Evolutionary conservation across 1,284 basidiomycete genomes (phyloP), one percentile per base, ranked within the genome.

Genomic region (Leccinum pachyderme): DNA sequence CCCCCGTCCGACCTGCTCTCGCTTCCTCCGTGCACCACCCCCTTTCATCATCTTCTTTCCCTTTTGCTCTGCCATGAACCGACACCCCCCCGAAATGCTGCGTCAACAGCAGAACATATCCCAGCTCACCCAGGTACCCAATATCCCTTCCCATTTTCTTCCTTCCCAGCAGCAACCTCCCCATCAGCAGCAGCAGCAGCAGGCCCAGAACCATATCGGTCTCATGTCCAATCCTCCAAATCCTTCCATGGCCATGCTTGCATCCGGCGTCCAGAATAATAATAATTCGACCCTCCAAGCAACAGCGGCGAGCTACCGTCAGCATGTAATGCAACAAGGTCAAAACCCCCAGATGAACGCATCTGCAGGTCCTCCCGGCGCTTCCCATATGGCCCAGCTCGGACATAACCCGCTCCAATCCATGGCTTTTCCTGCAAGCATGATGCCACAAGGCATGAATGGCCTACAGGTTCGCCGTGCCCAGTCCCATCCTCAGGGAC

Each of bases 401-500:
- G 69, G 64, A 51, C 71, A 72, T 55, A 68, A 64, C 56, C 69
- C 72, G 56, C 64, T 74, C 56, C 72, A 69, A 58, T 58, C 64
- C 61, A 74, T 78, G 67, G 64, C 62, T 52, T 81, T 80, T 63
- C 64, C 73, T 41, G 67, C 68, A 57, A 68, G 66, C 61, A 70
- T 73, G 64, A 74, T 80, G 61, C 72, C 66, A 54, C 68, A 66
- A 50, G 59, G 61, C 55, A 59, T 67, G 5, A 71, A 69, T 52
- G 60, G 64, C 32, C 71, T 68, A 54, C 63, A 57, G 47, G 66
- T 77, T 54, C 77, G 83, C 59, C 78, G 82, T 64, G 77, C 78
- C 22, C 68, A 73, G 60, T 81, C 82, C 24, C 82, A 85, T 65
- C 76, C 80, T 15, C 73, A 73, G 55, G 59, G 53, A 45, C 66